These are phyloP conservation scores for Pseudogymnoascus pannorum DNA, from an alignment of 2,329 filamentous ascomycete species.

Conservation along the genomic window DNA sequence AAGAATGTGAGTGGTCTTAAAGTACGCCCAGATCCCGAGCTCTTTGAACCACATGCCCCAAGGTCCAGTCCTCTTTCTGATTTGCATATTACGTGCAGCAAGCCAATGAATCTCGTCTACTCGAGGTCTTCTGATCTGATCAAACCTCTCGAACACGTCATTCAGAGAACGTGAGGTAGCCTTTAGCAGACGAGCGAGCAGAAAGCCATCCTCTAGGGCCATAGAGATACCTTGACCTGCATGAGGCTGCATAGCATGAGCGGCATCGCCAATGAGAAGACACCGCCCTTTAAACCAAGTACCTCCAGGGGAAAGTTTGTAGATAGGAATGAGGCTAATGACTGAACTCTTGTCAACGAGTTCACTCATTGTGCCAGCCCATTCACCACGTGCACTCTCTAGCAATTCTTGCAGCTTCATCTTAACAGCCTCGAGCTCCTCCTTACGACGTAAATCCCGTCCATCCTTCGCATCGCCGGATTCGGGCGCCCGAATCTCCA, in stretches of 20 bases:
- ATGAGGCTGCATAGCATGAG: slow-evolving; percentile 47
- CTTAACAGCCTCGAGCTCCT: background rate
- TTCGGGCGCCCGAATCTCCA: background rate
- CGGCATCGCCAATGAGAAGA: slow-evolving; percentile 49
- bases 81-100: slow-evolving; percentile 22
- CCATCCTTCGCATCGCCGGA: background rate
- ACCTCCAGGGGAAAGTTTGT: slow-evolving; percentile 29
- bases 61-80: slow-evolving; percentile 22
- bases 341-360: slow-evolving; percentile 16
- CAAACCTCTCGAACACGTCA: slow-evolving; percentile 23
- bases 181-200: slow-evolving; percentile 25
- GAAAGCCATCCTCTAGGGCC: slow-evolving; percentile 47
- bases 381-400: background rate
- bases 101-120: slow-evolving; percentile 23
- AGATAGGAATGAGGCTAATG: slow-evolving; percentile 32
- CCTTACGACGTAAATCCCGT: background rate
- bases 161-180: slow-evolving; percentile 15
- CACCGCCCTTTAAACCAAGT: slow-evolving; percentile 32
- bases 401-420: background rate
- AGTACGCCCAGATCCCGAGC: slow-evolving; percentile 13
- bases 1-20: slow-evolving; percentile 19
- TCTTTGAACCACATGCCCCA: slow-evolving; percentile 27
- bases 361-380: background rate
- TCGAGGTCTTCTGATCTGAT: slow-evolving; percentile 28
- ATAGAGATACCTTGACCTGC: slow-evolving; percentile 49